Conservation (phyloP, 257 asterid species). For the Apocynum venetum region DNA sequence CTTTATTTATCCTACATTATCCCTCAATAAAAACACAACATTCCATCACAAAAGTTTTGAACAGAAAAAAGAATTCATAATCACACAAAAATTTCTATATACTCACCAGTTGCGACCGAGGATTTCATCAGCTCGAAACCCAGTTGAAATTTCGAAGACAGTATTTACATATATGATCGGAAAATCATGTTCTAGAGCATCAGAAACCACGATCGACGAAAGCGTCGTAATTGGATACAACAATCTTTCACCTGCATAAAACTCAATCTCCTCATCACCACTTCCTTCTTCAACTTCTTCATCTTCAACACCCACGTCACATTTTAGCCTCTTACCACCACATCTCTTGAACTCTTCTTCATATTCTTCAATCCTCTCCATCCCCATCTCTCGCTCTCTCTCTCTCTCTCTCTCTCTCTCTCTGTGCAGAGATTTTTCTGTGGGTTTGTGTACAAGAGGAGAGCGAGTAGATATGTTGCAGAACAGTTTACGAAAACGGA, state of each 20-base stretch:
- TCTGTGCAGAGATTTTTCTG: conserved; percentile 6
- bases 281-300: conserved; percentile 13
- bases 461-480: conserved; percentile 13
- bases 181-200: conserved; percentile 69
- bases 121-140: conserved; percentile 85
- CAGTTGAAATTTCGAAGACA: conserved; percentile 68
- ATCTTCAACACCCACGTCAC: conserved; percentile 14
- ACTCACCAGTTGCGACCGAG: conserved; percentile 84
- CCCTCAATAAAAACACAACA: not conserved
- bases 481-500: not conserved
- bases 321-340: conserved; percentile 50
- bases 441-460: conserved; percentile 5
- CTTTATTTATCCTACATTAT: not conserved
- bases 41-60: not conserved
- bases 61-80: not conserved
- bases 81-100: not conserved
- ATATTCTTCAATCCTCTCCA: conserved; percentile 38
- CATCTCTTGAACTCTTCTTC: conserved; percentile 15
- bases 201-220: conserved; percentile 77
- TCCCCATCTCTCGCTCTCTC: conserved; percentile 31
- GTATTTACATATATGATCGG: conserved; percentile 80
- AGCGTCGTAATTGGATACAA: conserved; percentile 51
- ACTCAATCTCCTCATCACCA: conserved; percentile 6
- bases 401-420: not conserved
- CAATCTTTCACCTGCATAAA: conserved; percentile 24